Percentiles rank a stretch among this genome's conserved stretches.
phyloP scores from a whole-genome alignment of 257 asterid species.

The Forsythia suspensa region DNA sequence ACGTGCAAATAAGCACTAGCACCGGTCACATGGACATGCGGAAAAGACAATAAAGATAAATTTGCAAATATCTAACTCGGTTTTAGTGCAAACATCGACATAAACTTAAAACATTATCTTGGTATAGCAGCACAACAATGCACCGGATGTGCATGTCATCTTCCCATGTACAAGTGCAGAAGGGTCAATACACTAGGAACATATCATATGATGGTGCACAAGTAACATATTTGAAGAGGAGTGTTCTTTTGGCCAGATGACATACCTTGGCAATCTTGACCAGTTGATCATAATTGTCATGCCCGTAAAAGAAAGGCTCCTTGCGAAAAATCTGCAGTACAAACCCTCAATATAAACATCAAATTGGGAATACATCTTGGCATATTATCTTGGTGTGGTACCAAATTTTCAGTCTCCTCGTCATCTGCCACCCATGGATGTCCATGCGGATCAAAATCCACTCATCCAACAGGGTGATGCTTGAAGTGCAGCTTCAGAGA shows the following conservation, averaged over 20 bases:
- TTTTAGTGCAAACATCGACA: neutral
- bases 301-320: slow-evolving; percentile 96
- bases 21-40: neutral
- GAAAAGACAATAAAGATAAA: neutral
- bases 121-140: neutral
- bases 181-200: neutral
- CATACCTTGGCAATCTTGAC: slow-evolving; percentile 90
- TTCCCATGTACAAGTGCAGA: neutral
- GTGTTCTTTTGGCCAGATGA: neutral
- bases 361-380: neutral
- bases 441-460: slow-evolving; percentile 1
- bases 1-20: neutral
- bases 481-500: neutral
- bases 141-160: neutral
- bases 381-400: neutral
- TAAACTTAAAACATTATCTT: neutral
- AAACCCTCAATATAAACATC: slow-evolving; percentile 34
- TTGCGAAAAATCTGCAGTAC: slow-evolving; percentile 74
- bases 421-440: slow-evolving; percentile 14
- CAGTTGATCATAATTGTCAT: slow-evolving; percentile 85
- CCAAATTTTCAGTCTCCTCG: neutral
- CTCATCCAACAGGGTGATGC: neutral
- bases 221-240: neutral
- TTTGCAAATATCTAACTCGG: neutral
- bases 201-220: neutral